Conservation (phyloP, 495 filamentous ascomycete species). For the Thermothielavioides terrestris region DNA sequence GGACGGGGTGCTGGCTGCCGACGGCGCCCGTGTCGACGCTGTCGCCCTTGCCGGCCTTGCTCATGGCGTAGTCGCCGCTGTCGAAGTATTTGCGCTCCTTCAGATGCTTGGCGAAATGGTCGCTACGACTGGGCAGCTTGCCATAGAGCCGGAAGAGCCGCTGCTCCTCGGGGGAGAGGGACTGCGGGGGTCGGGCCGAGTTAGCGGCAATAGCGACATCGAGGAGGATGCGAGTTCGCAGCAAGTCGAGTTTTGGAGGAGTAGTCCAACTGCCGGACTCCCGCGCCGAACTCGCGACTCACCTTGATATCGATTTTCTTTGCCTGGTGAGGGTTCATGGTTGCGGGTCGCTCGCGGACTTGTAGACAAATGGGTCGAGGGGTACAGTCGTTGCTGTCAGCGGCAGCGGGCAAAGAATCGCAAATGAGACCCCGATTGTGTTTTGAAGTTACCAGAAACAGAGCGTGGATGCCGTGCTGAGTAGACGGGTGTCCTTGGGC, state of each 20-base stretch:
- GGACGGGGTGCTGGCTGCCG: slow-evolving; percentile 86
- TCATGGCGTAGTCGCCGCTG: slow-evolving; percentile 94
- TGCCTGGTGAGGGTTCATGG: slow-evolving; percentile 91
- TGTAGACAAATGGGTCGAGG: background rate
- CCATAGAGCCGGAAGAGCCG: slow-evolving; percentile 92
- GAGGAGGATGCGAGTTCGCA: no score
- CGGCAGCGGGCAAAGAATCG: no score
- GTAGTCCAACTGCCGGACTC: no score
- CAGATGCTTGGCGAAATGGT: slow-evolving; percentile 95
- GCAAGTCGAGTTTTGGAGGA: no score
- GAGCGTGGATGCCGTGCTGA: no score
- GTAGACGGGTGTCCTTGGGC: background rate
- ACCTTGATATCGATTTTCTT: slow-evolving; percentile 96
- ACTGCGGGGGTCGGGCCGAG: slow-evolving; percentile 40
- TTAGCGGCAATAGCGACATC: no score
- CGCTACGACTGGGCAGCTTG: slow-evolving; percentile 90
- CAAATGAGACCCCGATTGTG: no score
- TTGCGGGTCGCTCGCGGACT: slow-evolving; percentile 18
- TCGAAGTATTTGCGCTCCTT: slow-evolving; percentile 99
- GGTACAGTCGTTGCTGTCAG: no score
- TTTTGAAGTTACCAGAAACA: no score
- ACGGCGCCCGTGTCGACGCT: slow-evolving; percentile 89
- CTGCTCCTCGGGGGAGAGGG: slow-evolving; percentile 84
- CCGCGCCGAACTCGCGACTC: no score
- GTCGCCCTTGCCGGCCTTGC: slow-evolving; percentile 94